Conservation (phyloP, 306 rosid genomes). For the Begonia fuchsioides region DNA sequence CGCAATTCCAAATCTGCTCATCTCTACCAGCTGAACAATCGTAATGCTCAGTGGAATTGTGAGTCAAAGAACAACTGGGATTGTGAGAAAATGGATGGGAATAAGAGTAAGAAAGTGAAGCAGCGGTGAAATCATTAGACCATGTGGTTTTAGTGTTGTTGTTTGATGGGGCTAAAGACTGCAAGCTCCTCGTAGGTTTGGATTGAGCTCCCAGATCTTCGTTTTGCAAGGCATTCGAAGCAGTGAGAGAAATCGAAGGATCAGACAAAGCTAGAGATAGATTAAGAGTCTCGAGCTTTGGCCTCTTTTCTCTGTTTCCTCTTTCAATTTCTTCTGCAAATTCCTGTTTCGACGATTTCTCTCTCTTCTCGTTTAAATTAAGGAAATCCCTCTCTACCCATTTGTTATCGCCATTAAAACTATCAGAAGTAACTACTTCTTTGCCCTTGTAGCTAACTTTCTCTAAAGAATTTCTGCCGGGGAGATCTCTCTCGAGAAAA, state of each 20-base stretch:
- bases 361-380: constrained; percentile 51
- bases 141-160: constrained; percentile 39
- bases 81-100: constrained; percentile 75
- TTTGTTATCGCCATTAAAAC: constrained; percentile 43
- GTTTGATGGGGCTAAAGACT: constrained; percentile 37
- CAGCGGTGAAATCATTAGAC: constrained; percentile 70
- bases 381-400: constrained; percentile 92
- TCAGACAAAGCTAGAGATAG: constrained; percentile 89
- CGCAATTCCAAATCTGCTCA: constrained; percentile 91
- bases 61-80: constrained; percentile 85
- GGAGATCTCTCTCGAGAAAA: constrained; percentile 38
- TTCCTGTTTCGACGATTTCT: constrained; percentile 59
- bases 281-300: constrained; percentile 65
- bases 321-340: constrained; percentile 49
- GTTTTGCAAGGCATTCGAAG: constrained; percentile 65
- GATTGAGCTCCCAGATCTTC: constrained; percentile 30
- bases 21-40: constrained; percentile 65
- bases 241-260: constrained; percentile 74
- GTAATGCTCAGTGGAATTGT: constrained; percentile 74
- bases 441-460: constrained; percentile 50
- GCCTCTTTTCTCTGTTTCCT: constrained; percentile 60
- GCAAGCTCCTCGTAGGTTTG: constrained; percentile 35
- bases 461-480: constrained; percentile 37
- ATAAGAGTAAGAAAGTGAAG: constrained; percentile 75
- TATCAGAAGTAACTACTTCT: constrained; percentile 35